These are phyloP conservation scores for Podospora tetraspora DNA, from an alignment of 495 filamentous ascomycete species.

Conservation along the genomic window DNA sequence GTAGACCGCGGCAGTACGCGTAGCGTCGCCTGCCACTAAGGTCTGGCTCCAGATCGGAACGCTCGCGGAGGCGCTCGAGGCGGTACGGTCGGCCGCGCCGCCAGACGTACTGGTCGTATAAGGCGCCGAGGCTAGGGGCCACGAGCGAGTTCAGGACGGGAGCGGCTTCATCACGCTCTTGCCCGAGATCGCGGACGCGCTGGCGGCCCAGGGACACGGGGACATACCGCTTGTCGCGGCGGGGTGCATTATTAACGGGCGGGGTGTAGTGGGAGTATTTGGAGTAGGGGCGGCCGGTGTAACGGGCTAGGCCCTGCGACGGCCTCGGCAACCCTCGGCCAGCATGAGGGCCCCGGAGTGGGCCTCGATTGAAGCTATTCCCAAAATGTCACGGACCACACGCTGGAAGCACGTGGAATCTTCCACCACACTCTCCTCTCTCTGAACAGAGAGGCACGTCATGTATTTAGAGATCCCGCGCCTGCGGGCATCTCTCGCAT, in stretches of 20 bases:
- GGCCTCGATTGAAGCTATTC: no score
- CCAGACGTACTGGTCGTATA: slow-evolving; percentile 71
- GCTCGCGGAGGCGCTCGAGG: slow-evolving; percentile 48
- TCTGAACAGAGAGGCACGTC: no score
- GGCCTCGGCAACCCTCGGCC: no score
- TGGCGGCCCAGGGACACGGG: slow-evolving; percentile 69
- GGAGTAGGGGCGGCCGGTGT: slow-evolving; percentile 86
- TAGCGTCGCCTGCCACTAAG: slow-evolving; percentile 55
- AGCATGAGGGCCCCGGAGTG: no score
- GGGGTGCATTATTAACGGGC: slow-evolving; percentile 86
- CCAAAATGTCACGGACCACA: no score
- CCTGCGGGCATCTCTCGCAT: no score
- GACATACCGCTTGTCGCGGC: slow-evolving; percentile 85
- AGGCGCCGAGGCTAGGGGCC: slow-evolving; percentile 59
- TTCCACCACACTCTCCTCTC: no score
- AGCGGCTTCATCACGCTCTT: slow-evolving; percentile 88
- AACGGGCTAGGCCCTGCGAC: no score
- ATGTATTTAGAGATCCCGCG: no score
- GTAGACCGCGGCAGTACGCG: slow-evolving; percentile 52
- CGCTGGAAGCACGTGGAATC: no score
- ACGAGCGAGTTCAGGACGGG: slow-evolving; percentile 80
- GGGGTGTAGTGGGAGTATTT: slow-evolving; percentile 81
- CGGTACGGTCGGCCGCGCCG: slow-evolving; percentile 24
- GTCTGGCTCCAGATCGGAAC: slow-evolving; percentile 72
- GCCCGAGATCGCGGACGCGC: slow-evolving; percentile 74